Conservation (phyloP, 2,329 filamentous ascomycete genomes). For the Capronia americana region DNA sequence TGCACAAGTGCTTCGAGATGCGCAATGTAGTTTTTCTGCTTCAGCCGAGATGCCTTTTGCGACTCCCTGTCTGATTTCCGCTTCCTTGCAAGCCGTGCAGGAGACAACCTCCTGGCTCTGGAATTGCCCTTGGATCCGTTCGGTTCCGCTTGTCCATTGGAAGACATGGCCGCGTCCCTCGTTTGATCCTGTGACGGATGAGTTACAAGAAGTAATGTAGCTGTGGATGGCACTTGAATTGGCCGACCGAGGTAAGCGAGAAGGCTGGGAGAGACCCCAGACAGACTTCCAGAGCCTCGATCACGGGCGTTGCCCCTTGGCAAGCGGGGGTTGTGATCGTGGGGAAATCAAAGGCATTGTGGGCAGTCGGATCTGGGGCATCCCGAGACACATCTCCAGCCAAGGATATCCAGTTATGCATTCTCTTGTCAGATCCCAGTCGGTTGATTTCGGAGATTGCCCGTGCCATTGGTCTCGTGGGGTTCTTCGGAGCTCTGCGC, state of each 20-base stretch:
- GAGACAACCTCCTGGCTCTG: not conserved
- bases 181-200: not conserved
- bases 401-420: not conserved
- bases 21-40: constrained; percentile 16
- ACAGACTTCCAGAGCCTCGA: not conserved
- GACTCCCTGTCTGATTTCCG: constrained; percentile 11
- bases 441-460: not conserved
- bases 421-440: too few species aligned
- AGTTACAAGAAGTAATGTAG: not conserved
- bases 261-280: not conserved
- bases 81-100: constrained; percentile 2
- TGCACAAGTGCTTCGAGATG: constrained; percentile 10
- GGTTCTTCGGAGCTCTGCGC: not conserved
- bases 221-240: not conserved
- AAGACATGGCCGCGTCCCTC: not conserved
- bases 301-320: not conserved
- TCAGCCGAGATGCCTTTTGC: constrained; percentile 16
- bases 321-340: not conserved
- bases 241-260: too few species aligned
- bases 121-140: not conserved
- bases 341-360: not conserved
- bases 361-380: not conserved
- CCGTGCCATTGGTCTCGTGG: not conserved
- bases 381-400: not conserved
- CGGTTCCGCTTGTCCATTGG: not conserved